Conservation (phyloP, 768 basidiomycete genomes). For the Epithele typhae region DNA sequence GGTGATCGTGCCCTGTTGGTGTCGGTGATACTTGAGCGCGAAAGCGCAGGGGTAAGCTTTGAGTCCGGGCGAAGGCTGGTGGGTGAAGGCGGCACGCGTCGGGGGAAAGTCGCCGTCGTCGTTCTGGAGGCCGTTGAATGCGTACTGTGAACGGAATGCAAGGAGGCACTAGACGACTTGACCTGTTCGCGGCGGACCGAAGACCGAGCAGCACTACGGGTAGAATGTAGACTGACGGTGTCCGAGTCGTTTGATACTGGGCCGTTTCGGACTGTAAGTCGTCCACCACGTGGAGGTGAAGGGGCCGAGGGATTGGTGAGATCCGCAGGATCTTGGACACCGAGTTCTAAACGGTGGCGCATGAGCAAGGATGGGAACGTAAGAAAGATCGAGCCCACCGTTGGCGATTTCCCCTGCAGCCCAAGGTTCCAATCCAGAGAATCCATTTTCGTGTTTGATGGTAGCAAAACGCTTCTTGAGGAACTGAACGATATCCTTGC, state of each 20-base stretch:
- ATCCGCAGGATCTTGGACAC: conserved; percentile 69
- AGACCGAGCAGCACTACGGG: conserved; percentile 38
- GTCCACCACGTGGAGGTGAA: conserved; percentile 17
- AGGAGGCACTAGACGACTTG: conserved; percentile 34
- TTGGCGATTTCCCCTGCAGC: conserved; percentile 83
- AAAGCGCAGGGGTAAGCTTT: conserved; percentile 55
- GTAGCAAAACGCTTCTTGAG: conserved; percentile 75
- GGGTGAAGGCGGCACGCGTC: conserved; percentile 19
- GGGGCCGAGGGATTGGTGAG: conserved; percentile 47
- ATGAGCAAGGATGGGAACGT: background rate
- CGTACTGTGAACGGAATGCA: conserved; percentile 43
- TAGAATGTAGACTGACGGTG: conserved; percentile 40
- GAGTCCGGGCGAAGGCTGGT: conserved; percentile 51
- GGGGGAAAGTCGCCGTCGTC: conserved; percentile 18
- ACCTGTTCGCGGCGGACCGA: conserved; percentile 19
- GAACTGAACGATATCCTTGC: conserved; percentile 63
- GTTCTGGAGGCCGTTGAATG: conserved; percentile 29
- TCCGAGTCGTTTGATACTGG: conserved; percentile 31
- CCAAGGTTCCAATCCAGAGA: conserved; percentile 82
- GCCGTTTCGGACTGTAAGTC: conserved; percentile 18
- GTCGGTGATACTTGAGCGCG: conserved; percentile 15
- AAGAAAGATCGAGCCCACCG: conserved; percentile 41
- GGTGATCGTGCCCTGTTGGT: conserved; percentile 8
- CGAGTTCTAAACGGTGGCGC: conserved; percentile 53
- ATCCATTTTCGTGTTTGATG: conserved; percentile 73